Evolutionary conservation across 1,284 basidiomycete species (phyloP).

Genomic region (Cryptococcus sp.): DNA sequence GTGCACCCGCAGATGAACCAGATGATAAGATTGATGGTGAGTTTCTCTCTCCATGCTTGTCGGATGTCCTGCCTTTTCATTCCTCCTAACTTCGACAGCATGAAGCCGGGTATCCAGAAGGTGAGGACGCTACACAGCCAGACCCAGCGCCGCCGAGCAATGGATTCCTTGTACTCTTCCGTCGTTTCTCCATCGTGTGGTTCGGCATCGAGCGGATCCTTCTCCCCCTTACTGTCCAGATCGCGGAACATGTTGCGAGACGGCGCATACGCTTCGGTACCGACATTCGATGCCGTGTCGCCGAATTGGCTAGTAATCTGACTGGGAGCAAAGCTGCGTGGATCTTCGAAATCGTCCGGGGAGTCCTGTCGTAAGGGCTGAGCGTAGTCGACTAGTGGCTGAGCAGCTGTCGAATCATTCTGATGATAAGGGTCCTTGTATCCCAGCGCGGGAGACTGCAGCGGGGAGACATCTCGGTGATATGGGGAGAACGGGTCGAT

Average conservation of each 20-base stretch:
- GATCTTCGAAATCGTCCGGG: conserved; percentile 68
- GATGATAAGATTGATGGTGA: conserved; percentile 93
- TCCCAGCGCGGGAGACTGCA: conserved; percentile 51
- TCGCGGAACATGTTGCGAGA: conserved; percentile 93
- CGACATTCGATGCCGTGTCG: conserved; percentile 74
- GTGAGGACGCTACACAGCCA: conserved; percentile 86
- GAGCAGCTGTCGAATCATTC: conserved; percentile 56
- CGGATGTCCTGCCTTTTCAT: conserved; percentile 94
- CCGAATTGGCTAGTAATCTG: conserved; percentile 68
- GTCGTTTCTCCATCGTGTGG: conserved; percentile 80
- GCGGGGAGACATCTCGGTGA: conserved; percentile 61
- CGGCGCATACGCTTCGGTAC: conserved; percentile 87
- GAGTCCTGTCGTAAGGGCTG: conserved; percentile 68
- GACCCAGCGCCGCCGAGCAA: conserved; percentile 83
- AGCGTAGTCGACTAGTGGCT: conserved; percentile 71
- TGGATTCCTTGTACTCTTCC: conserved; percentile 79
- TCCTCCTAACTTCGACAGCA: conserved; percentile 71
- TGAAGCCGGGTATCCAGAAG: conserved; percentile 79
- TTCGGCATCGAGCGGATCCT: conserved; percentile 73
- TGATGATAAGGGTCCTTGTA: conserved; percentile 56
- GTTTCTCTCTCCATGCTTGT: conserved; percentile 97
- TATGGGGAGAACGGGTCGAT: conserved; percentile 74
- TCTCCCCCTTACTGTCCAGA: conserved; percentile 71
- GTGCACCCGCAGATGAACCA: conserved; percentile 89
- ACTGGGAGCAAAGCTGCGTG: conserved; percentile 60